Base-by-base conservation (phyloP, 2,329 filamentous ascomycete genomes). In the Bipolaris sorokiniana region DNA sequence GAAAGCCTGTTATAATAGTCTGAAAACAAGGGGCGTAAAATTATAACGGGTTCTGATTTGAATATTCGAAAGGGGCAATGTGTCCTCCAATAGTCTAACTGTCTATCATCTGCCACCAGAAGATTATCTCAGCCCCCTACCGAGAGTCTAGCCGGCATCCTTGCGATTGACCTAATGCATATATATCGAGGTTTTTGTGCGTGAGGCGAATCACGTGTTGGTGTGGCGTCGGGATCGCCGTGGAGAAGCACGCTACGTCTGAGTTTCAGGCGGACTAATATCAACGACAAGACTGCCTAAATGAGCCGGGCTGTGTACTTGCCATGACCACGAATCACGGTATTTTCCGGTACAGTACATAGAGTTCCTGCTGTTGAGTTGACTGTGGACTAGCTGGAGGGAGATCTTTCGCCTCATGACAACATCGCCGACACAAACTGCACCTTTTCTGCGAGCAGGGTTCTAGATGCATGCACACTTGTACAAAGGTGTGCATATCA, bases 161-260 rank as follows among this genome's bases (percentile, higher is more conserved):
- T 23, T 23, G 18, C 20, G 16, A 50, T 31, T 16, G 10, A 13
- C 22, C 11, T 10, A 22, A 37, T 51, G 11, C 20, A 1, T 23
- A n/a, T 15, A 15, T 7, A 42, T 26, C 22, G 15, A 45, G 42
- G 9, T 26, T 1, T 36, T 50, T 33, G 31, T 54, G 31, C 20
- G n/a, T 37, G 9, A 18, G 31, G 16, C 46, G 22, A 18, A 33
- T 55, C 52, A 55, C 52, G 52, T 55, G 52, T 1, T 33, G 1
- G 20, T 40, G 52, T 55, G 52, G 52, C 52, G 48, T 36, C 52
- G 52, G 52, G 28, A 55, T 55, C 52, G 52, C 47, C 52, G 52
- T 45, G 23, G 34, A 33, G 23, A 26, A n/a, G 16, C 23, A 44
- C 34, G 15, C 7, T 15, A 16, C 44, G 15, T n/a, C 26, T 33